phyloP scores from a whole-genome alignment of 768 basidiomycete genomes.

The Brasilioporus rufonigricans region DNA sequence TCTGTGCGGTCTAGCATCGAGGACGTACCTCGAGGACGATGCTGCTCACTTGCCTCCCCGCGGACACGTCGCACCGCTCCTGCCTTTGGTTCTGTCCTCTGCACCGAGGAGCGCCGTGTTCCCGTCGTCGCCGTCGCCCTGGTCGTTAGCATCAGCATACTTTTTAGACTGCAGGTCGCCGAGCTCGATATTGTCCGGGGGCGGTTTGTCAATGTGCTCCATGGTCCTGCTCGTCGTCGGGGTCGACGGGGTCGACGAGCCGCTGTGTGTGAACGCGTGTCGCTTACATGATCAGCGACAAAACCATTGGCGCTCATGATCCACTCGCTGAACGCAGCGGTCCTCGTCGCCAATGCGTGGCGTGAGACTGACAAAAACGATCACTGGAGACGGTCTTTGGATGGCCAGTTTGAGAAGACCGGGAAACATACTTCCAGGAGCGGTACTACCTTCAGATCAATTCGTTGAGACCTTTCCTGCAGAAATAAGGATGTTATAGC shows the following conservation, averaged over 20 bases:
- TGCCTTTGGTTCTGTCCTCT: constrained; percentile 27
- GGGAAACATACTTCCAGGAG: too few species aligned
- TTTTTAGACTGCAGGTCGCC: neutral
- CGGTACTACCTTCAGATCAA: too few species aligned
- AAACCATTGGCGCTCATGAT: constrained; percentile 31
- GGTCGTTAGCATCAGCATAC: neutral
- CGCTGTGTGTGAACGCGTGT: too few species aligned
- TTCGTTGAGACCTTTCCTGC: too few species aligned
- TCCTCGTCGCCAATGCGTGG: neutral
- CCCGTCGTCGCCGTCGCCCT: constrained; percentile 34
- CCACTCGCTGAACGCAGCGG: constrained; percentile 11
- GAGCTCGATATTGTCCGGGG: constrained; percentile 1
- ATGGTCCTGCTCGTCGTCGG: neutral
- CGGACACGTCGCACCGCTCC: too few species aligned
- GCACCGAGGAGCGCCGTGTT: constrained; percentile 44
- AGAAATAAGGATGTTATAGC: too few species aligned
- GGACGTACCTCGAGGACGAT: constrained; percentile 70
- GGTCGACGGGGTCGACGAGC: neutral
- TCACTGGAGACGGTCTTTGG: too few species aligned
- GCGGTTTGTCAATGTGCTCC: too few species aligned
- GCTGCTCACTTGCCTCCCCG: constrained; percentile 44
- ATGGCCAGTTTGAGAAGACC: too few species aligned
- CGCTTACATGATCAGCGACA: constrained; percentile 18
- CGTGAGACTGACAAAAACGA: too few species aligned
- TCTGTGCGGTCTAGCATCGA: constrained; percentile 70